Evolutionary conservation across 345 rosid species (phyloP).

Genomic region (Syzygium oleosum): DNA sequence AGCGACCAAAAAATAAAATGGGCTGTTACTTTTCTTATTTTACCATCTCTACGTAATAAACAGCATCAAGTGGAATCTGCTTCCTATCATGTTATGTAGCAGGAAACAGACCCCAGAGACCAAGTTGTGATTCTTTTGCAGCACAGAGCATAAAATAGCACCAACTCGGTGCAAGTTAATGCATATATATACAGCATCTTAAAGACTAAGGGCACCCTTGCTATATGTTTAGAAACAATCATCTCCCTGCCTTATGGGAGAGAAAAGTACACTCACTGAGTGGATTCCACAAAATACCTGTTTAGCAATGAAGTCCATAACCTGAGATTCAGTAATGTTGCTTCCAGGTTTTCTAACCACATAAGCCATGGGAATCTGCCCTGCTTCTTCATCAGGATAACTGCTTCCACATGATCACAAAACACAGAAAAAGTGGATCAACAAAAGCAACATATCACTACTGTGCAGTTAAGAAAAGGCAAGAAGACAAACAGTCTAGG

Average conservation of each 20-base stretch:
- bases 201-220: background rate
- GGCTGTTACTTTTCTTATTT: background rate
- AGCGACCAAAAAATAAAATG: background rate
- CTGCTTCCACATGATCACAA: slow-evolving; percentile 20
- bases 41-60: background rate
- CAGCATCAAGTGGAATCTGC: background rate
- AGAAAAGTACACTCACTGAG: background rate
- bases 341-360: slow-evolving; percentile 80
- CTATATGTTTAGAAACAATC: background rate
- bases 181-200: background rate
- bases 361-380: slow-evolving; percentile 94
- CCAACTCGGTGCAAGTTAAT: background rate
- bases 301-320: slow-evolving; percentile 64
- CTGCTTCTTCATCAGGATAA: slow-evolving; percentile 93
- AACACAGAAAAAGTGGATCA: background rate
- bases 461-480: background rate
- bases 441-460: background rate
- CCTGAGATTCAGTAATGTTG: slow-evolving; percentile 42
- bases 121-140: background rate
- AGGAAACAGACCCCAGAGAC: background rate
- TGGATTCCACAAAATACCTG: slow-evolving; percentile 34
- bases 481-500: background rate
- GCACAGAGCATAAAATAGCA: background rate
- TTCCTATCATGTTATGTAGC: background rate
- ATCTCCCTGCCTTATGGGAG: background rate